phyloP scores from a whole-genome alignment of 2,329 filamentous ascomycete genomes.

The Raffaelea ambrosiae region DNA sequence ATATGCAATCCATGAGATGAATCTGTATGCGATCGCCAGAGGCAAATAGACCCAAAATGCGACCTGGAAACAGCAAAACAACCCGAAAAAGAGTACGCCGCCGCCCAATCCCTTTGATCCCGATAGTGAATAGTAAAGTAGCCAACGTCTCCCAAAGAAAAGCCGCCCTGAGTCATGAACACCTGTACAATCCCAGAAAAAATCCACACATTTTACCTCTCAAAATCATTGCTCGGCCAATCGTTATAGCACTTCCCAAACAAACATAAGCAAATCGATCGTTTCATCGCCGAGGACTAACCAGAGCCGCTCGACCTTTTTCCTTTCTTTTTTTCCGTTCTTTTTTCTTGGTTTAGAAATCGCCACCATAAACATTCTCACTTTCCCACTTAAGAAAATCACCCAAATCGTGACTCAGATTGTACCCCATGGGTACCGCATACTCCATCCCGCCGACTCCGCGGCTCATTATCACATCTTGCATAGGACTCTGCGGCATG shows the following conservation, averaged over 20 bases:
- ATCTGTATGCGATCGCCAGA: too few relatives aligned
- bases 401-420: slow-evolving; percentile 48
- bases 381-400: slow-evolving; percentile 52
- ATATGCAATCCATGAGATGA: too few relatives aligned
- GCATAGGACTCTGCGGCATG: slow-evolving; percentile 43
- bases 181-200: background rate
- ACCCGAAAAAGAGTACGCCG: background rate
- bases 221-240: too few relatives aligned
- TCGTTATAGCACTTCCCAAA: too few relatives aligned
- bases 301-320: background rate
- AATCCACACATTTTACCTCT: background rate
- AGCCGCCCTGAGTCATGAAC: background rate
- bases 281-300: too few relatives aligned
- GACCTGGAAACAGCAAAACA: background rate
- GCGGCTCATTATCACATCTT: slow-evolving; percentile 33
- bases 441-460: slow-evolving; percentile 29
- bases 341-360: too few relatives aligned
- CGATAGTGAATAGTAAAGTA: too few relatives aligned
- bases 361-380: slow-evolving; percentile 32
- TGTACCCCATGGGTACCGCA: slow-evolving; percentile 50
- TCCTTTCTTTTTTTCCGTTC: too few relatives aligned
- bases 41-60: too few relatives aligned
- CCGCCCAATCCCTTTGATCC: too few relatives aligned
- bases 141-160: too few relatives aligned
- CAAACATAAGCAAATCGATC: too few relatives aligned